These are phyloP conservation scores for Colletotrichum tofieldiae DNA, from an alignment of 2,329 filamentous ascomycete genomes.

Conservation along the genomic window DNA sequence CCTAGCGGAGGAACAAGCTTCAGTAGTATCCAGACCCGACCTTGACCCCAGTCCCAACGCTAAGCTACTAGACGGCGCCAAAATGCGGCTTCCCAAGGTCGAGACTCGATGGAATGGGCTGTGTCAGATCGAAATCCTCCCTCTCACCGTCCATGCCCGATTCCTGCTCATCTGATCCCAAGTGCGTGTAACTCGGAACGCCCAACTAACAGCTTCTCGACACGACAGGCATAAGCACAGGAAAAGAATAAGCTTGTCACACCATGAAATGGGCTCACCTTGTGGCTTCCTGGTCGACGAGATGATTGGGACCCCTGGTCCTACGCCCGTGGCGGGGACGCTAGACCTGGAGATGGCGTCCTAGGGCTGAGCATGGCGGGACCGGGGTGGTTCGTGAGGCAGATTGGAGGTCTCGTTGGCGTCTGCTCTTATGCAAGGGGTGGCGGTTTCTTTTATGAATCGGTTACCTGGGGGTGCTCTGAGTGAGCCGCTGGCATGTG, in stretches of 20 bases:
- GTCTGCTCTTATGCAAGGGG: conserved; percentile 8
- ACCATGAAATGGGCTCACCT: background rate
- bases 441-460: too few species aligned
- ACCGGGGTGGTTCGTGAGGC: background rate
- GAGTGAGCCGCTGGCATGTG: background rate
- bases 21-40: background rate
- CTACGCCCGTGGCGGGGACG: background rate
- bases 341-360: conserved; percentile 26
- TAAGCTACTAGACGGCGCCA: conserved; percentile 29
- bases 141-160: background rate
- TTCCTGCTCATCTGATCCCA: background rate
- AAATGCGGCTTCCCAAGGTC: background rate
- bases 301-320: background rate
- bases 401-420: conserved; percentile 9
- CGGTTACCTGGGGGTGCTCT: background rate
- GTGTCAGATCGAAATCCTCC: background rate
- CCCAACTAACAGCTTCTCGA: background rate
- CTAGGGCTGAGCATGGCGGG: conserved; percentile 35
- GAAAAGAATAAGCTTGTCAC: background rate
- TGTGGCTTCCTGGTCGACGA: background rate
- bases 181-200: background rate
- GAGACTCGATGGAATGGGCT: conserved; percentile 8
- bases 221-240: background rate
- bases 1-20: conserved; percentile 15
- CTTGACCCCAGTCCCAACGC: conserved; percentile 17